Conservation (phyloP, 2,329 filamentous ascomycete species). For the Diaporthe sp. region DNA sequence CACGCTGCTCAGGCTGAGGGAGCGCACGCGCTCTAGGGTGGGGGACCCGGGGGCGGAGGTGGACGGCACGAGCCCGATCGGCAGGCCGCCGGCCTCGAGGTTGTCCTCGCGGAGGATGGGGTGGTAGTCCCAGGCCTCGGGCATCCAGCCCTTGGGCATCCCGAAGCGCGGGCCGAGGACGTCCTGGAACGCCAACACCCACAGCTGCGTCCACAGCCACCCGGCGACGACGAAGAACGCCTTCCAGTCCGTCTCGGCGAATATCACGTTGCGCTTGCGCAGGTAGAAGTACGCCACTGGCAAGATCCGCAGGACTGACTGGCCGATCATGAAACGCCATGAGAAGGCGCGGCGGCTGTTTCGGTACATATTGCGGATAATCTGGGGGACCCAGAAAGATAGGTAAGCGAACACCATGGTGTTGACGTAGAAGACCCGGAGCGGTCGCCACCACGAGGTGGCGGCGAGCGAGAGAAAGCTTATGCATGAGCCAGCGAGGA, state of each 20-base stretch:
- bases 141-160: slow-evolving; percentile 76
- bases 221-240: slow-evolving; percentile 75
- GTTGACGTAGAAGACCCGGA: slow-evolving; percentile 72
- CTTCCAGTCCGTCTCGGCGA: slow-evolving; percentile 76
- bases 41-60: slow-evolving; percentile 48
- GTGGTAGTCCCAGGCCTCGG: slow-evolving; percentile 95
- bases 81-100: slow-evolving; percentile 82
- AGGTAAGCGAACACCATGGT: slow-evolving; percentile 80
- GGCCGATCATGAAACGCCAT: slow-evolving; percentile 91
- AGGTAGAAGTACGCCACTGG: slow-evolving; percentile 91
- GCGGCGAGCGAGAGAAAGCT: slow-evolving; percentile 73
- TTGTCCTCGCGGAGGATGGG: slow-evolving; percentile 88
- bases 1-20: slow-evolving; percentile 45
- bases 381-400: slow-evolving; percentile 94
- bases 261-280: slow-evolving; percentile 83
- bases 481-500: slow-evolving; percentile 68
- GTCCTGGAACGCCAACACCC: slow-evolving; percentile 84
- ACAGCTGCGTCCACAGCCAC: slow-evolving; percentile 92
- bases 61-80: slow-evolving; percentile 76
- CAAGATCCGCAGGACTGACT: slow-evolving; percentile 82
- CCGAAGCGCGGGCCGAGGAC: slow-evolving; percentile 91
- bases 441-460: slow-evolving; percentile 69
- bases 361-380: slow-evolving; percentile 88
- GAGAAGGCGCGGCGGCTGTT: slow-evolving; percentile 93
- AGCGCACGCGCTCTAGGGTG: slow-evolving; percentile 51